Conservation (phyloP, 257 asterid genomes). For the Salvia rosmarinus region DNA sequence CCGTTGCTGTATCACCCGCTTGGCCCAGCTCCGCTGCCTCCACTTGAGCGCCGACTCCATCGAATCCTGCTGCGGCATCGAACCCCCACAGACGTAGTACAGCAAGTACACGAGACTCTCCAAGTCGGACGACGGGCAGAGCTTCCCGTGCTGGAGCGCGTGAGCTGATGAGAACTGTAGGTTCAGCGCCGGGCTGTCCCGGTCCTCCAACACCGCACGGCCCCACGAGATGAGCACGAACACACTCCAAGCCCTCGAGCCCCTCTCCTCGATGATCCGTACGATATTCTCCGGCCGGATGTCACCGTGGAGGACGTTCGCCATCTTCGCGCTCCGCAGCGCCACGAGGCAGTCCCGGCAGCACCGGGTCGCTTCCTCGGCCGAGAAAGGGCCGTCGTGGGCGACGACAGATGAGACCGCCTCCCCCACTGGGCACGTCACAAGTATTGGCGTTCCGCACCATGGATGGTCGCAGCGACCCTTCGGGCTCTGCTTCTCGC, state of each 20-base stretch:
- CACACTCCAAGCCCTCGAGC: slow-evolving; percentile 28
- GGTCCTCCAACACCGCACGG: slow-evolving; percentile 74
- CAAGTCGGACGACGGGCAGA: slow-evolving; percentile 76
- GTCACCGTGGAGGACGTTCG: slow-evolving; percentile 75
- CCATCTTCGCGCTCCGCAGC: slow-evolving; percentile 60
- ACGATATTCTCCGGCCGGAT: slow-evolving; percentile 67
- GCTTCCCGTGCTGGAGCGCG: slow-evolving; percentile 80
- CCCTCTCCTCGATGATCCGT: slow-evolving; percentile 40
- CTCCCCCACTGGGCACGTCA: slow-evolving; percentile 67
- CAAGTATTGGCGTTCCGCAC: slow-evolving; percentile 84
- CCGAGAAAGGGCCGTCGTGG: slow-evolving; percentile 50
- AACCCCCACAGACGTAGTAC: slow-evolving; percentile 62
- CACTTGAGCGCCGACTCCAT: slow-evolving; percentile 78
- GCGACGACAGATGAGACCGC: slow-evolving; percentile 51
- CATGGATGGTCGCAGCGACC: slow-evolving; percentile 74
- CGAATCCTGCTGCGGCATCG: slow-evolving; percentile 64
- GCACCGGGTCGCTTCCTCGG: slow-evolving; percentile 65
- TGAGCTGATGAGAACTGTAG: slow-evolving; percentile 70
- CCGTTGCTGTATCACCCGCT: slow-evolving; percentile 60
- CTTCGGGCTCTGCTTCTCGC: slow-evolving; percentile 65
- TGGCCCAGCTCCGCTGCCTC: slow-evolving; percentile 72
- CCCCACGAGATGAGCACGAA: slow-evolving; percentile 79
- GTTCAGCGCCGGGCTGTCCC: slow-evolving; percentile 72
- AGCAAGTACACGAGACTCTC: slow-evolving; percentile 76
- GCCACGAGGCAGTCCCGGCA: slow-evolving; percentile 78